Conservation (phyloP, 202 grass and related monocot genomes). For the Eragrostis tef region DNA sequence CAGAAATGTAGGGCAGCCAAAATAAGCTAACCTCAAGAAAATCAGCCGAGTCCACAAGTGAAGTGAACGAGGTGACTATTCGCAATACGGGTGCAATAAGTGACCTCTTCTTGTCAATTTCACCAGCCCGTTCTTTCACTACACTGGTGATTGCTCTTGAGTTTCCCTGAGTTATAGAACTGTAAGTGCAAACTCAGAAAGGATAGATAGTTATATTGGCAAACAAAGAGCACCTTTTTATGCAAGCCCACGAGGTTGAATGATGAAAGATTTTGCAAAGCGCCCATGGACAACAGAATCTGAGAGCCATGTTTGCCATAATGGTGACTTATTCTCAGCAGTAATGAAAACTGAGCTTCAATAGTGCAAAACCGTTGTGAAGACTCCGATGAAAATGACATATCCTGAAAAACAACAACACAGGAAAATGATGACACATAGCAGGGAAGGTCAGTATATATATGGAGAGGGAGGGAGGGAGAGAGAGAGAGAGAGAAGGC, state of each 20-base stretch:
- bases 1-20: constrained; percentile 22
- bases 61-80: constrained; percentile 82
- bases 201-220: constrained; percentile 21
- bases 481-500: too few relatives aligned
- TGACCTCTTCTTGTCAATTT: constrained; percentile 70
- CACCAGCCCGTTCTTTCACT: constrained; percentile 61
- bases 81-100: constrained; percentile 77
- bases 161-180: constrained; percentile 58
- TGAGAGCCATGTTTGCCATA: constrained; percentile 90
- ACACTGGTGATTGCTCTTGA: constrained; percentile 48
- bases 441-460: constrained; percentile 32
- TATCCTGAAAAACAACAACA: constrained; percentile 54
- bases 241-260: constrained; percentile 62
- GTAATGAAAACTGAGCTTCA: constrained; percentile 83
- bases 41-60: constrained; percentile 81
- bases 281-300: constrained; percentile 88
- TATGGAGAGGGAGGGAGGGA: too few relatives aligned
- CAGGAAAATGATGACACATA: constrained; percentile 40
- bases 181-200: constrained; percentile 40
- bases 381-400: constrained; percentile 66
- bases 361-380: constrained; percentile 72
- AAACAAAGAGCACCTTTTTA: constrained; percentile 59
- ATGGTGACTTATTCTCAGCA: constrained; percentile 85
- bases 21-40: constrained; percentile 72
- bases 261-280: constrained; percentile 83